Evolutionary conservation across 2,329 filamentous ascomycete genomes (phyloP).

Genomic region (Sporothrix phasma): DNA sequence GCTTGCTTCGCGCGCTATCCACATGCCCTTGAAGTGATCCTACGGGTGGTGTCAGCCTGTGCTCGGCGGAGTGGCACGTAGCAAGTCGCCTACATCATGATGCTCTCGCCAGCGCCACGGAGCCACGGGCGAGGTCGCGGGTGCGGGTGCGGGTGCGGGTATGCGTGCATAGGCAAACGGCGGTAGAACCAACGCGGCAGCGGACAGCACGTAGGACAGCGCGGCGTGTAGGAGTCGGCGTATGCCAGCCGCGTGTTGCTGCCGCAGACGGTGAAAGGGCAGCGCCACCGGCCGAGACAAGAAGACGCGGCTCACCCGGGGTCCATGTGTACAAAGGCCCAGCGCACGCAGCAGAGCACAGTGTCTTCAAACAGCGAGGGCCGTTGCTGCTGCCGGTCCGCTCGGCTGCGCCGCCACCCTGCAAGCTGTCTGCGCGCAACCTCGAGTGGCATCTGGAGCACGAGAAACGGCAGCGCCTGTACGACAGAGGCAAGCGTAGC

Average conservation of each 20-base stretch:
- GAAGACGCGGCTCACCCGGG: slow-evolving; percentile 59
- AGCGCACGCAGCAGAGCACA: neutral
- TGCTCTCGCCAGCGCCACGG: neutral
- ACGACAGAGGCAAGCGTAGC: neutral
- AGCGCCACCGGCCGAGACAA: slow-evolving; percentile 64
- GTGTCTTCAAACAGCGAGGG: neutral
- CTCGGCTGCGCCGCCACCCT: slow-evolving; percentile 51
- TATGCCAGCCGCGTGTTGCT: neutral
- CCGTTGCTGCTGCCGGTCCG: neutral
- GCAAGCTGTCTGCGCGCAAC: slow-evolving; percentile 37
- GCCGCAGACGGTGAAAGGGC: slow-evolving; percentile 55
- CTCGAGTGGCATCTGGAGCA: neutral
- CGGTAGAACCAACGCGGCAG: neutral
- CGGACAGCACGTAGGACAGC: neutral
- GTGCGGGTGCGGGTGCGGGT: neutral
- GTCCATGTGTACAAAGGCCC: slow-evolving; percentile 56
- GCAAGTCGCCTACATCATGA: neutral
- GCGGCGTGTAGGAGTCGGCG: neutral
- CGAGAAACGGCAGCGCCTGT: neutral
- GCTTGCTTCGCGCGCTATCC: slow-evolving; percentile 53
- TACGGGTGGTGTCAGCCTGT: neutral
- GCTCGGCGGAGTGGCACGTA: neutral
- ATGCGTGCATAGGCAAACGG: neutral
- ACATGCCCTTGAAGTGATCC: slow-evolving; percentile 51
- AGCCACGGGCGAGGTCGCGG: neutral